Conservation (phyloP, 2,329 filamentous ascomycete genomes). For the Teratosphaeria viscida region DNA sequence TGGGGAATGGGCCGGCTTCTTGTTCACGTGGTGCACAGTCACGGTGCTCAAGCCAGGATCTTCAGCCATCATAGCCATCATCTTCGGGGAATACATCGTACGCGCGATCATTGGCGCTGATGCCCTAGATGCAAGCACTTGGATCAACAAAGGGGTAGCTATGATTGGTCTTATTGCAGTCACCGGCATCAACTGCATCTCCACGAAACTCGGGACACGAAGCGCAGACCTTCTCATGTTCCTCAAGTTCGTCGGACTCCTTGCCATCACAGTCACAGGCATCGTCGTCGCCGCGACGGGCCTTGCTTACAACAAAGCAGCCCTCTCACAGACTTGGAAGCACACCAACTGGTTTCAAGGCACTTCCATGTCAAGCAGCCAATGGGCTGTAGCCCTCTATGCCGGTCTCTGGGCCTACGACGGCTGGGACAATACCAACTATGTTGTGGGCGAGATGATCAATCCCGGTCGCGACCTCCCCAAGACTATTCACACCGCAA, state of each 20-base stretch:
- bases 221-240: constrained; percentile 94
- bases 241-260: constrained; percentile 81
- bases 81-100: constrained; percentile 96
- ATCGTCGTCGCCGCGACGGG: constrained; percentile 84
- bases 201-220: constrained; percentile 75
- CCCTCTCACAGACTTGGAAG: constrained; percentile 63
- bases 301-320: constrained; percentile 62
- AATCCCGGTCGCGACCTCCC: constrained; percentile 84
- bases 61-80: constrained; percentile 89
- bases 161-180: constrained; percentile 64
- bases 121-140: constrained; percentile 65
- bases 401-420: constrained; percentile 97
- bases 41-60: constrained; percentile 88
- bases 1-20: constrained; percentile 81
- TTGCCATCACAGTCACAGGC: constrained; percentile 78
- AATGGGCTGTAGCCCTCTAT: constrained; percentile 90
- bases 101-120: constrained; percentile 79
- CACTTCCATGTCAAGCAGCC: constrained; percentile 67
- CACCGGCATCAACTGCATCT: constrained; percentile 80
- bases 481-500: constrained; percentile 88
- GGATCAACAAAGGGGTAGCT: constrained; percentile 85
- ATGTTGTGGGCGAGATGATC: constrained; percentile 93
- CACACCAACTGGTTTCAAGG: constrained; percentile 72
- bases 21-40: constrained; percentile 95
- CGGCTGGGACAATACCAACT: constrained; percentile 98